A percentile compares a stretch with the other conserved stretches of the same genome.
Evolutionary conservation across 495 filamentous ascomycete species (phyloP).

Genomic region (Penicillium cataractarum): DNA sequence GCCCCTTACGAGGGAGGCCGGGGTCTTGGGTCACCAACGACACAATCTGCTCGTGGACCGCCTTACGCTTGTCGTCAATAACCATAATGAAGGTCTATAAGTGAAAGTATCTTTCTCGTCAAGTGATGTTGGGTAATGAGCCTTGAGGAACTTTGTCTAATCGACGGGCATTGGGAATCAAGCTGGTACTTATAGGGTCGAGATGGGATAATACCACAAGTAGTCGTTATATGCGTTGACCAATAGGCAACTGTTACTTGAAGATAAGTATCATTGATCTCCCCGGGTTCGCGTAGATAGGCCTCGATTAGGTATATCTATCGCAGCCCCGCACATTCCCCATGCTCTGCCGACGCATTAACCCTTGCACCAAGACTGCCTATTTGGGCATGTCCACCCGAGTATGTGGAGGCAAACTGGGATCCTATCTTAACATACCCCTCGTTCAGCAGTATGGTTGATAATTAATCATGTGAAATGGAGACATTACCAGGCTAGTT

Average conservation of each 20-base stretch:
- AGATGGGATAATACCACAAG: neutral
- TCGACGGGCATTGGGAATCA: neutral
- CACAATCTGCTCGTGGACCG: conserved; percentile 1
- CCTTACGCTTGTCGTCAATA: neutral
- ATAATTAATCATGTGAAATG: neutral
- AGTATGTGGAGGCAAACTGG: neutral
- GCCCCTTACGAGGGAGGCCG: conserved; percentile 2
- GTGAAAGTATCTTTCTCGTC: neutral
- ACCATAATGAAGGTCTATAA: neutral
- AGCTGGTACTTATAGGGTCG: neutral
- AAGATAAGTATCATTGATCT: neutral
- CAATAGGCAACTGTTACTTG: neutral
- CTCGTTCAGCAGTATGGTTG: neutral
- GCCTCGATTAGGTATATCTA: conserved; percentile 3
- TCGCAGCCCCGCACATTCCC: conserved; percentile 4
- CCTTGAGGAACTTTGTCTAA: neutral
- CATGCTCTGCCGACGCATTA: neutral
- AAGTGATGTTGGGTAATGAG: neutral
- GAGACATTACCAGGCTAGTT: too few relatives aligned
- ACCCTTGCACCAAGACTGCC: neutral
- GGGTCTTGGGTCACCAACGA: conserved; percentile 10
- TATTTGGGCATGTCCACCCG: conserved; percentile 2
- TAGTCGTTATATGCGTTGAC: neutral
- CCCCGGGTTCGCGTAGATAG: neutral
- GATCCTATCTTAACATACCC: neutral